Conservation (phyloP, 768 basidiomycete genomes). For the Tylopilus sp. region DNA sequence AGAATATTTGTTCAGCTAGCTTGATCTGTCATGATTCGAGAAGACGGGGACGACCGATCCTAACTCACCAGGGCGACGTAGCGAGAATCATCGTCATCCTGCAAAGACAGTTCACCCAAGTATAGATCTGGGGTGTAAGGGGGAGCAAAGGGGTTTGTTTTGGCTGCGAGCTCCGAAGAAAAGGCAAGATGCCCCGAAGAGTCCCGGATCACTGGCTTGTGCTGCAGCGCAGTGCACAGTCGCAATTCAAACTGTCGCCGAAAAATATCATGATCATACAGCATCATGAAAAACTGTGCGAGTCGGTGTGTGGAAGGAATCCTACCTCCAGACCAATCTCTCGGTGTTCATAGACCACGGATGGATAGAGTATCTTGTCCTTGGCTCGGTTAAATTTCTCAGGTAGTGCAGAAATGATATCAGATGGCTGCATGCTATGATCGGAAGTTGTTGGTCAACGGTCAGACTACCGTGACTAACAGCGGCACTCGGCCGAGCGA, state of each 20-base stretch:
- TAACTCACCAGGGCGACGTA: constrained; percentile 67
- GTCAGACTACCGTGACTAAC: no score
- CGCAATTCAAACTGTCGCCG: constrained; percentile 74
- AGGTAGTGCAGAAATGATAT: constrained; percentile 55
- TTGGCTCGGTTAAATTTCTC: constrained; percentile 58
- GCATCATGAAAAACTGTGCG: background rate
- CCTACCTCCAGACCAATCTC: constrained; percentile 67
- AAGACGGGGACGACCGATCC: background rate
- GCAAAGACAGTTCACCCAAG: constrained; percentile 61
- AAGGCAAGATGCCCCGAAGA: constrained; percentile 36
- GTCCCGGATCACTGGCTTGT: constrained; percentile 61
- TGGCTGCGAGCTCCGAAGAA: constrained; percentile 27
- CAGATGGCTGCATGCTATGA: constrained; percentile 28
- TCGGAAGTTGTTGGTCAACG: no score
- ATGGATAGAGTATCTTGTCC: constrained; percentile 78
- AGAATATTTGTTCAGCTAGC: constrained; percentile 82
- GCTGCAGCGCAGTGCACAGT: constrained; percentile 78
- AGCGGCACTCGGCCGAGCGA: no score
- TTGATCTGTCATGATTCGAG: constrained; percentile 1
- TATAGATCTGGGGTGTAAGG: constrained; percentile 78
- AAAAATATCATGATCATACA: no score
- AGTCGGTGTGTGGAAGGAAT: background rate
- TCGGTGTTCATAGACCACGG: constrained; percentile 54
- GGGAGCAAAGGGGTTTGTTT: constrained; percentile 74
- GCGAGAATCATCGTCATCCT: constrained; percentile 52